Evolutionary conservation across 345 rosid genomes (phyloP), one percentile per base, ranked within the genome.

Genomic region (Punica granatum): DNA sequence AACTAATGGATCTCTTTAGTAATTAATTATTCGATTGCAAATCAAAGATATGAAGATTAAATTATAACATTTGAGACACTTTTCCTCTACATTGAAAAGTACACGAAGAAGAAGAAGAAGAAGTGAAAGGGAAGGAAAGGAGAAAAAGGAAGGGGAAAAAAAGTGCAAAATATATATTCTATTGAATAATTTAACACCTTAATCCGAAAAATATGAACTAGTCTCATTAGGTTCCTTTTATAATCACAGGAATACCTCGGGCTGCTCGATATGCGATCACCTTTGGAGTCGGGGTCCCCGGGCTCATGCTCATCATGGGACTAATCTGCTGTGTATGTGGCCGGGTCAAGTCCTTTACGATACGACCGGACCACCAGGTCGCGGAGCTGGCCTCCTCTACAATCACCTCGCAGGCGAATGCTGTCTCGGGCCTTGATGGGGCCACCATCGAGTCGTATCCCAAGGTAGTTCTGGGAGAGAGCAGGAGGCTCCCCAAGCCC

Each of bases 401-500:
- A 2, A 73, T 77, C n/a, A 69, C 73, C 12, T 75, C 71, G 0
- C 75, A 65, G 6, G 73, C 85, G 0, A 18, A 69, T 0, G 9
- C 51, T 0, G 1, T 75, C 13, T 18, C 39, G 25, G 91, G 95
- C 3, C 70, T 90, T 0, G 89, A 88, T 34, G 78, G 54, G 21
- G 61, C 72, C 1, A 80, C 84, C 0, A 79, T 90, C 25, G 87
- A 88, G 16, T 88, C 91, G 0, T 88, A 80, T 60, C 90, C 90
- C 1, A 89, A 79, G 54, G 75, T 78, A 28, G 78, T 77, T 1
- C 71, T 80, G 0, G 79, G 83, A 0, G 79, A 82, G 71, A 84
- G 88, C 74, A 59, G 75, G 33, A 62, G 88, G 2, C 68, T 81
- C 73, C 82, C 88, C 0, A 79, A 79, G 31, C 80, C 76, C 0